Percentiles rank a stretch among this genome's conserved stretches.
phyloP scores from a whole-genome alignment of 345 rosid species.

The Balakata baccata region DNA sequence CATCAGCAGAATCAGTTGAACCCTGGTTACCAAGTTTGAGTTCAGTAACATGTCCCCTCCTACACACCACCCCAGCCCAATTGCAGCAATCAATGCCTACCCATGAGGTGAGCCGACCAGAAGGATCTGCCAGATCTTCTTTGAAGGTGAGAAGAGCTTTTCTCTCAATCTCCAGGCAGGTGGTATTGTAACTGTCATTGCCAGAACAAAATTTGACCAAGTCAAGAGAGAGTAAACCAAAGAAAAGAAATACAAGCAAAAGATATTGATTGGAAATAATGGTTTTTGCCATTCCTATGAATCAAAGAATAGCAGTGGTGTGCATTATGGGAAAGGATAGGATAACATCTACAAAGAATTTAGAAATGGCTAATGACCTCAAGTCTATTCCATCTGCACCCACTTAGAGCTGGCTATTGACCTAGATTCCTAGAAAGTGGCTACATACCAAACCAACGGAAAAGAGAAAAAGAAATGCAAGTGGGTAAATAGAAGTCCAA shows the following conservation, averaged over 20 bases:
- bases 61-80: constrained; percentile 14
- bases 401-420: too few relatives aligned
- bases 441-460: too few relatives aligned
- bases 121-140: constrained; percentile 12
- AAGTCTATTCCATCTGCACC: too few relatives aligned
- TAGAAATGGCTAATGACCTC: too few relatives aligned
- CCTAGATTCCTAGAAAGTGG: too few relatives aligned
- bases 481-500: too few relatives aligned
- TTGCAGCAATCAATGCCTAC: constrained; percentile 12
- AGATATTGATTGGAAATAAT: too few relatives aligned
- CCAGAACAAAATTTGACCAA: background rate
- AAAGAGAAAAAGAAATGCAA: too few relatives aligned
- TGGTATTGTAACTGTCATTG: background rate
- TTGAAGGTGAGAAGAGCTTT: constrained; percentile 23
- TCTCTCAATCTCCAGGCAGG: constrained; percentile 11
- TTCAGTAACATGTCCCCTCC: constrained; percentile 13
- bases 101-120: constrained; percentile 21
- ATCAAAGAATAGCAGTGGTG: too few relatives aligned
- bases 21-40: constrained; percentile 8
- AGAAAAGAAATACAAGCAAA: background rate
- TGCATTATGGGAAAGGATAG: too few relatives aligned
- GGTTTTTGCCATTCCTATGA: too few relatives aligned
- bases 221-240: background rate
- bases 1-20: background rate
- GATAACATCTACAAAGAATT: too few relatives aligned